Conservation (phyloP, 345 rosid species). For the Acer negundo region DNA sequence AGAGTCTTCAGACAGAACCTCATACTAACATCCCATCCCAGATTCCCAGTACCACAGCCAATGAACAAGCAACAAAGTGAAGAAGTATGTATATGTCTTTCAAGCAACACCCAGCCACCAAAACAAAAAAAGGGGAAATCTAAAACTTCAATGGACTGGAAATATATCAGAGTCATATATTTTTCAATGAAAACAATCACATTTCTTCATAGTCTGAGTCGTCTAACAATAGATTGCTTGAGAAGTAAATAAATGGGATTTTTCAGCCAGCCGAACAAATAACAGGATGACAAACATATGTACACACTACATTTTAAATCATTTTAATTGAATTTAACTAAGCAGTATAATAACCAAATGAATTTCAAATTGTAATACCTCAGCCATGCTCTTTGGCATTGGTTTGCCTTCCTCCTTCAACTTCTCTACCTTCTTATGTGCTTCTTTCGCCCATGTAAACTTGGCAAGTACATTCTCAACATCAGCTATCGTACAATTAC, state of each 20-base stretch:
- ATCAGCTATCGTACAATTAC: slow-evolving; percentile 76
- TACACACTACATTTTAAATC: not conserved
- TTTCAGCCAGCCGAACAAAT: not conserved
- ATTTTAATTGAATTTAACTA: not conserved
- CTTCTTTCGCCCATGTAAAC: slow-evolving; percentile 89
- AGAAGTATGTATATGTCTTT: not conserved
- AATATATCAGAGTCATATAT: not conserved
- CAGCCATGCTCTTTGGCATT: slow-evolving; percentile 76
- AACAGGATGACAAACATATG: not conserved
- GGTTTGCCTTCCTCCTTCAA: slow-evolving; percentile 85
- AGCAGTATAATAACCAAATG: not conserved
- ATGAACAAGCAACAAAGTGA: not conserved
- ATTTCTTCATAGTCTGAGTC: no score
- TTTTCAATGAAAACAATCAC: not conserved
- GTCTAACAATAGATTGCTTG: not conserved
- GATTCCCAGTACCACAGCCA: not conserved
- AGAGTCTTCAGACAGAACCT: not conserved
- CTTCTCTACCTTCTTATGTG: slow-evolving; percentile 64
- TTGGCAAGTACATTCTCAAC: slow-evolving; percentile 80
- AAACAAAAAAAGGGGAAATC: not conserved
- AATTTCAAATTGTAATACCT: slow-evolving; percentile 48
- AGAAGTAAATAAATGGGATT: not conserved
- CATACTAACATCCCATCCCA: not conserved
- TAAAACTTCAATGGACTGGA: no score
- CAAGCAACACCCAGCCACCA: not conserved